These are phyloP conservation scores for Parafenestella ontariensis DNA, from an alignment of 2,329 filamentous ascomycete genomes.

Conservation along the genomic window DNA sequence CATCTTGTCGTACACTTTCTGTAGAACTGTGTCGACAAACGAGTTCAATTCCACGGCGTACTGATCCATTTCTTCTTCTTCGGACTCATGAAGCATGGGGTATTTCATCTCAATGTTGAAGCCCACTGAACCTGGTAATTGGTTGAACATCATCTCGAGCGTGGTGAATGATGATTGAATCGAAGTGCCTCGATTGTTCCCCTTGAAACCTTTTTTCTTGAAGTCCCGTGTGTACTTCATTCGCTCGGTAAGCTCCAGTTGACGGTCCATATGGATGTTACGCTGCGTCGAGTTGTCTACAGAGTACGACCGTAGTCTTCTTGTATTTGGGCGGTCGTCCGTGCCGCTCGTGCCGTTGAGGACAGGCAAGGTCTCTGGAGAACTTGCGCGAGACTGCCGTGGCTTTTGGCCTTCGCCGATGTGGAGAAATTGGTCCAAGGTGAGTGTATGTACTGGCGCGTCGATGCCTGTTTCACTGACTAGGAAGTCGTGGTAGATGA, in stretches of 20 bases:
- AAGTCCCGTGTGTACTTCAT: slow-evolving; percentile 98
- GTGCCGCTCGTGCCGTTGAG: slow-evolving; percentile 22
- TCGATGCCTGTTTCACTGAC: slow-evolving; percentile 98
- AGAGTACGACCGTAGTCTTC: slow-evolving; percentile 64
- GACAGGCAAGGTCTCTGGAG: slow-evolving; percentile 45
- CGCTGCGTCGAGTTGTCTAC: slow-evolving; percentile 58
- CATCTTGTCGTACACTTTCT: slow-evolving; percentile 86
- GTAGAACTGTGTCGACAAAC: slow-evolving; percentile 92
- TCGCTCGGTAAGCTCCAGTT: slow-evolving; percentile 73
- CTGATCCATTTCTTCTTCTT: slow-evolving; percentile 95
- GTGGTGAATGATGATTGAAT: slow-evolving; percentile 97
- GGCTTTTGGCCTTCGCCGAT: slow-evolving; percentile 69
- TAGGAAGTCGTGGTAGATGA: slow-evolving; percentile 98
- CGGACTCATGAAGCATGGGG: slow-evolving; percentile 94
- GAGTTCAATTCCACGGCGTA: slow-evolving; percentile 96
- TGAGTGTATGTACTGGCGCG: slow-evolving; percentile 93
- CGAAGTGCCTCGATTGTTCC: slow-evolving; percentile 89
- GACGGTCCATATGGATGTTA: slow-evolving; percentile 50
- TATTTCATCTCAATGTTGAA: slow-evolving; percentile 99
- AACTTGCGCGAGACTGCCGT: slow-evolving; percentile 55
- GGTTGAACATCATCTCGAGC: slow-evolving; percentile 87
- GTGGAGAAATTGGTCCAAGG: slow-evolving; percentile 93
- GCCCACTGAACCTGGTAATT: slow-evolving; percentile 80
- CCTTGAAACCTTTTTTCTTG: slow-evolving; percentile 94
- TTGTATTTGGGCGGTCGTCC: slow-evolving; percentile 22